Percentiles rank a stretch among this genome's conserved stretches.
phyloP scores from a whole-genome alignment of 148 eudicot genomes.

The Limonium bicolor region DNA sequence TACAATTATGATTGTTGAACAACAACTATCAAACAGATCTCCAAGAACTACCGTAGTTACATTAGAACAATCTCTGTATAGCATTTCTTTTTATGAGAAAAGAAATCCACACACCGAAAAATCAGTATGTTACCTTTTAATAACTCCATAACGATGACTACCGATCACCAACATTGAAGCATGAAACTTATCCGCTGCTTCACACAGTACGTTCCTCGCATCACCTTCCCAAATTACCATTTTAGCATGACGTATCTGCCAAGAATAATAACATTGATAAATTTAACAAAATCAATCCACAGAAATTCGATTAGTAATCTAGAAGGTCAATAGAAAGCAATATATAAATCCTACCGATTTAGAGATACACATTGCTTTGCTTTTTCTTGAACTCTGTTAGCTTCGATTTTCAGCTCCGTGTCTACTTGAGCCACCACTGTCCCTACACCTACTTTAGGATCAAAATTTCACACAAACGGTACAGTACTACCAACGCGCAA shows the following conservation, averaged over 20 bases:
- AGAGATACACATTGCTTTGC: background rate
- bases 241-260: background rate
- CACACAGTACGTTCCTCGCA: constrained; percentile 4
- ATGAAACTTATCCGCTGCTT: constrained; percentile 1
- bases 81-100: too few species aligned
- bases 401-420: background rate
- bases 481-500: too few species aligned
- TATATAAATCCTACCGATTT: background rate
- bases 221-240: background rate
- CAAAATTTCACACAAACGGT: too few species aligned
- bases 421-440: background rate
- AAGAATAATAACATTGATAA: too few species aligned
- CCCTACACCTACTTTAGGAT: constrained; percentile 1
- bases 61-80: too few species aligned
- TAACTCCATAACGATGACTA: constrained; percentile 1
- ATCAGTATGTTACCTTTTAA: background rate
- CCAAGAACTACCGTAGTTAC: too few species aligned
- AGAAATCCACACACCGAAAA: background rate
- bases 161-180: background rate
- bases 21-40: too few species aligned
- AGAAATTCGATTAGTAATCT: background rate
- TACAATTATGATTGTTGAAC: too few species aligned
- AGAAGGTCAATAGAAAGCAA: background rate
- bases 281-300: background rate
- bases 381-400: background rate